Base-by-base conservation (phyloP, 176 grass and related monocot species). In the Rhipidocladum racemiflorum region DNA sequence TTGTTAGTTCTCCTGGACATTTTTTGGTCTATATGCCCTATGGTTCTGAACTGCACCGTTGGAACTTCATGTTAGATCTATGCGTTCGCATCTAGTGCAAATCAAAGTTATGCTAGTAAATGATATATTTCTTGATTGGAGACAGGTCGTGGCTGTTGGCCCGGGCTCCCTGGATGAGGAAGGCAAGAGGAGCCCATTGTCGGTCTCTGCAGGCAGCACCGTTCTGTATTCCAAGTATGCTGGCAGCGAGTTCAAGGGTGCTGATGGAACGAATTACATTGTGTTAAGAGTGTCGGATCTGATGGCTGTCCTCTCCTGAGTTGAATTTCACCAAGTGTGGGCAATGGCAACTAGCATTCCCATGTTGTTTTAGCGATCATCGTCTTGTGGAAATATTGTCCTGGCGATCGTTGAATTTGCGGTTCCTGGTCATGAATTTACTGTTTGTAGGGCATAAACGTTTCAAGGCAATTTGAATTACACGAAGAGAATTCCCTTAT, bases 171-270 rank as follows among this genome's bases (percentile, higher is more conserved):
- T 90, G 54, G 89, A 94, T 24, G 91, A 94, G 48, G 70, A 94
- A 48, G 91, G 89, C 14, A 88, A 90, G 35, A 89, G 92, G 77
- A 89, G 72, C 63, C 83, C 90, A 29, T 55, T 94, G 74, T 43
- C 78, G 5, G 45, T 97, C 13, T 70, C 83, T 28, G 62, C 77
- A 44, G 89, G 91, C 21, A 85, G 60, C 34, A 92, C 74, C 0
- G 89, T 94, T 18, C 42, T 97, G 60, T 97, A 92, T 74, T 94
- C 94, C 34, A 94, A 97, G 76, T 94, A 94, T 2, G 86, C 88
- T 0, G 94, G 92, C 29, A 90, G 50, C 3, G 94, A 97, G 68
- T 97, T 92, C 68, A 92, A 97, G 77, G 67, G 92, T 24, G 68
- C 63, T 7, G 91, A 97, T 61, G 94, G 80, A 29, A 76, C 85